Base-by-base conservation (phyloP, 345 rosid genomes). In the Sonneratia alba region DNA sequence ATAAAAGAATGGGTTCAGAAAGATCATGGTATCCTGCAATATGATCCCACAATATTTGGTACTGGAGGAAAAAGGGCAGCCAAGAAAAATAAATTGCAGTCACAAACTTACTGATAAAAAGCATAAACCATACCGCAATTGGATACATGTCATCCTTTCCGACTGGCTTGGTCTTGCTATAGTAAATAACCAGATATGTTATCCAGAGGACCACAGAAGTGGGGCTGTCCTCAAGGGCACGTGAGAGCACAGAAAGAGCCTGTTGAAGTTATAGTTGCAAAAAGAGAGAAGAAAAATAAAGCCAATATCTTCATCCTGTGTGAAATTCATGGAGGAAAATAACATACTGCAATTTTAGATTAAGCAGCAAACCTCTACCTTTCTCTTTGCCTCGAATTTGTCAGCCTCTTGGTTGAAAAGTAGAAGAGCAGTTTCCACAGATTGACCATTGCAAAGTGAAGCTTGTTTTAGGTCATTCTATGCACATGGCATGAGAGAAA, bases 131-230 rank as follows among this genome's bases (percentile, higher is more conserved):
- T 90, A 95, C 99, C 93, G 93, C 93, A 78, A 64, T 42, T 42
- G 85, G 74, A 79, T 87, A 79, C 90, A 92, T 84, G 83, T 88
- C 92, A 77, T 92, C 91, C 79, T 75, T 81, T 73, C 76, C 88
- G 68, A 67, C 74, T 24, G 87, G 79, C 67, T 77, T 78, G 67
- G 65, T 75, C 77, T 75, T 71, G 81, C 87, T 75, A 74, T 81
- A 77, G 83, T 72, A 90, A 70, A 92, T 79, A 64, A 90, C 80
- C 75, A 95, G 87, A 81, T 95, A 95, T 61, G 83, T 79, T 24
- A 83, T 85, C 99, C 99, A 95, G 75, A 88, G 87, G 77, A 80
- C 72, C 81, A 90, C 97, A 71, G 92, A 90, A 66, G 88, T 68
- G 47, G 86, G 89, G 78, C 88, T 87, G 80, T 74, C 79, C 82